Evolutionary conservation across 495 filamentous ascomycete genomes (phyloP).

Genomic region (Neurospora africana): DNA sequence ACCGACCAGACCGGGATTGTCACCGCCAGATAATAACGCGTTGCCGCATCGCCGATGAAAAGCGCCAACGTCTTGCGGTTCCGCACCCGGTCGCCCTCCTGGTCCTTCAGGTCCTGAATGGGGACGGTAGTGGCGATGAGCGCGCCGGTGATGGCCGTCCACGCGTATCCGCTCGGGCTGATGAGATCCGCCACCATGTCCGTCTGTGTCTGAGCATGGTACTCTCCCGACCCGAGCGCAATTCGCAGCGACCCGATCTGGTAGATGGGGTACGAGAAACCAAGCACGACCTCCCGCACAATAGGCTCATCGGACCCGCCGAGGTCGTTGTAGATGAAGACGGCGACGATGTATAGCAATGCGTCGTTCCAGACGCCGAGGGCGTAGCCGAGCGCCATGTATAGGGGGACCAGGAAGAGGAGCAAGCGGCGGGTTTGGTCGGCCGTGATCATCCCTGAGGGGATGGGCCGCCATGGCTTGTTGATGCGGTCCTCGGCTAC

Average conservation of each 20-base stretch:
- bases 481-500: conserved; percentile 44
- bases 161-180: conserved; percentile 20
- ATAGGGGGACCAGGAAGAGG: conserved; percentile 25
- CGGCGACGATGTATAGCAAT: conserved; percentile 27
- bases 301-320: conserved; percentile 32
- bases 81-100: too few relatives aligned
- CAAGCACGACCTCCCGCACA: conserved; percentile 37
- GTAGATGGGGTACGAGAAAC: conserved; percentile 28
- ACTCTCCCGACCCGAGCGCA: conserved; percentile 6
- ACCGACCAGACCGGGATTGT: too few relatives aligned
- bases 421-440: conserved; percentile 28
- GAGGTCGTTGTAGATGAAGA: conserved; percentile 47
- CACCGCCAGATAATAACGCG: too few relatives aligned
- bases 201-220: too few relatives aligned
- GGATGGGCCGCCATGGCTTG: conserved; percentile 50
- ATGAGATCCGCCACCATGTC: neutral
- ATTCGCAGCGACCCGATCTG: conserved; percentile 21
- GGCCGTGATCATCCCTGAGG: conserved; percentile 26
- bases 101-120: conserved; percentile 18
- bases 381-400: conserved; percentile 16
- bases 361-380: conserved; percentile 29
- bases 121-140: conserved; percentile 43
- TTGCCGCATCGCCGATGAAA: too few relatives aligned
- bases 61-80: too few relatives aligned
- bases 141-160: conserved; percentile 34